Percentiles rank a stretch among this genome's conserved stretches.
Conservation (phyloP, 768 basidiomycete species). For the Tylopilus plumbeoviolaceoides region DNA sequence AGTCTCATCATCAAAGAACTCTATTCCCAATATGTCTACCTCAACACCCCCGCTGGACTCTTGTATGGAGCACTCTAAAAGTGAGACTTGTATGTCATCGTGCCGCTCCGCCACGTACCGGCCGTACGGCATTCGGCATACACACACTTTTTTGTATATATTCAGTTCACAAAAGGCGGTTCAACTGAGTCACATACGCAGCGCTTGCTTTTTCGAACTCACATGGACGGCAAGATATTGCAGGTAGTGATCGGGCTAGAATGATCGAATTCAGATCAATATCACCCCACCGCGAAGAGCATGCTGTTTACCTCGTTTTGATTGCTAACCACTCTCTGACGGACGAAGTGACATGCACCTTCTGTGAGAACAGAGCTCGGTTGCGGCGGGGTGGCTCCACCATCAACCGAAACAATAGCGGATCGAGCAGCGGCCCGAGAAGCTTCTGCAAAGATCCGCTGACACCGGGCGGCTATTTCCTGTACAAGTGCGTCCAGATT, state of each 20-base stretch:
- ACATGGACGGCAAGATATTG: constrained; percentile 53
- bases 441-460: constrained; percentile 57
- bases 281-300: constrained; percentile 20
- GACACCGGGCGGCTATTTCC: constrained; percentile 58
- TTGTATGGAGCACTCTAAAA: constrained; percentile 47
- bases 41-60: constrained; percentile 34
- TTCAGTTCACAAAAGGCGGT: constrained; percentile 28
- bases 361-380: constrained; percentile 31
- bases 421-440: constrained; percentile 62
- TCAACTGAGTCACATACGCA: constrained; percentile 41
- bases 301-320: constrained; percentile 47
- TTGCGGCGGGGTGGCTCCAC: constrained; percentile 29
- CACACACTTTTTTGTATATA: constrained; percentile 47
- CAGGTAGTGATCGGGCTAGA: constrained; percentile 40
- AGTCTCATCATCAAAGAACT: constrained; percentile 77
- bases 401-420: constrained; percentile 38
- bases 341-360: constrained; percentile 36
- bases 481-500: constrained; percentile 65
- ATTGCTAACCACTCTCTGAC: constrained; percentile 49
- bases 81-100: constrained; percentile 39
- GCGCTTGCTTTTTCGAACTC: constrained; percentile 36
- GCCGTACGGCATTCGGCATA: constrained; percentile 51
- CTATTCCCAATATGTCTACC: constrained; percentile 58
- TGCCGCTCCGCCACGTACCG: constrained; percentile 36
- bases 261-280: constrained; percentile 27